These are phyloP conservation scores for Prunus campanulata DNA, from an alignment of 306 rosid genomes.

Conservation along the genomic window DNA sequence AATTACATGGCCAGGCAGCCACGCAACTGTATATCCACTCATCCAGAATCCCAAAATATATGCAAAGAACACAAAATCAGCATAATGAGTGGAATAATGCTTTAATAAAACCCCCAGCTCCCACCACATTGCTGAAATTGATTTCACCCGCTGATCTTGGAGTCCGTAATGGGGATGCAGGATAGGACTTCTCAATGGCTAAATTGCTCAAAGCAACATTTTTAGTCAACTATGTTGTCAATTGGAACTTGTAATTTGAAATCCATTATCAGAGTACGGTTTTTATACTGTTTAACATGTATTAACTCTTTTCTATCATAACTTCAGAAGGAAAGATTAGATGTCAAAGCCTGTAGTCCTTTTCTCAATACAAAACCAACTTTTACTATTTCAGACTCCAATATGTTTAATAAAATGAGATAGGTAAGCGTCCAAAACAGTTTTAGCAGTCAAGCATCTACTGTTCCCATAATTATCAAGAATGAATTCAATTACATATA, in stretches of 20 bases:
- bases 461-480: neutral
- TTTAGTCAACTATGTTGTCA: neutral
- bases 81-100: neutral
- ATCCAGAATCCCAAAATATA: neutral
- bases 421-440: neutral
- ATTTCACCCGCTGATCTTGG: neutral
- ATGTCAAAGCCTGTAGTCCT: neutral
- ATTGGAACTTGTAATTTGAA: neutral
- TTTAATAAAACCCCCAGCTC: neutral
- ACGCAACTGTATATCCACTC: neutral
- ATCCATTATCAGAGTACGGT: neutral
- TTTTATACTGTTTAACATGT: neutral
- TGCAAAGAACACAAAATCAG: neutral
- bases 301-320: neutral
- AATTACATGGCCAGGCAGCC: neutral
- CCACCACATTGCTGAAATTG: neutral
- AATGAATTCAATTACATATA: slow-evolving; percentile 6
- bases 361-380: neutral
- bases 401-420: neutral
- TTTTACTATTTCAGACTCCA: neutral
- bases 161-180: neutral
- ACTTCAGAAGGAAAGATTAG: neutral
- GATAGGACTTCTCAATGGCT: neutral
- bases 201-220: neutral
- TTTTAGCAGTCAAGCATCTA: slow-evolving; percentile 13